Evolutionary conservation across 2,329 filamentous ascomycete species (phyloP).

Genomic region (Colletotrichum aenigma): DNA sequence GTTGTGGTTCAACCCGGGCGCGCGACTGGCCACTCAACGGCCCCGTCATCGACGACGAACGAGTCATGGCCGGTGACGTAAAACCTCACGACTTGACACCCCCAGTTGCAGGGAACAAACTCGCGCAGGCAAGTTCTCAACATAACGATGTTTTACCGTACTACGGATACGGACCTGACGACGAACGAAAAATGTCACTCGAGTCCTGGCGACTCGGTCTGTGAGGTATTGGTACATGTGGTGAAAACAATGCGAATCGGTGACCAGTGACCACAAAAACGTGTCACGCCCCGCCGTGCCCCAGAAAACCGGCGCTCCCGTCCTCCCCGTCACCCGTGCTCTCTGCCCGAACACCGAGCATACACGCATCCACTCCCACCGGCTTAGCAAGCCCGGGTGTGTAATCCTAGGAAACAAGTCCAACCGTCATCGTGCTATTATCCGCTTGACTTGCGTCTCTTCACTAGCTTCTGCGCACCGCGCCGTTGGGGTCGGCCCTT

Average conservation of each 20-base stretch:
- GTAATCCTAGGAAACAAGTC: background rate
- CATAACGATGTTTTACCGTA: background rate
- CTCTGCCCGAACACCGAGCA: background rate
- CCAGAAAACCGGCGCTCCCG: background rate
- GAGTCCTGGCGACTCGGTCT: background rate
- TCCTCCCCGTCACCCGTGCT: background rate
- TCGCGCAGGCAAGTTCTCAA: background rate
- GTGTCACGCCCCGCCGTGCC: background rate
- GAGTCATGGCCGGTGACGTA: constrained; percentile 18
- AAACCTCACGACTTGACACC: background rate
- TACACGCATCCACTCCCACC: background rate
- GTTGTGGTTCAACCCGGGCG: background rate
- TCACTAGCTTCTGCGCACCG: background rate
- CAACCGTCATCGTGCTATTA: background rate
- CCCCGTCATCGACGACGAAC: background rate
- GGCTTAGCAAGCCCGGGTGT: background rate
- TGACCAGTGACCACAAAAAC: background rate
- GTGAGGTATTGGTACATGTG: background rate
- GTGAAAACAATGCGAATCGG: background rate
- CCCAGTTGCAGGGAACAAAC: background rate
- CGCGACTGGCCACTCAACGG: background rate
- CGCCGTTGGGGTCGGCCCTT: background rate
- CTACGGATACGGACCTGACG: background rate
- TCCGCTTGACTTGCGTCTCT: background rate
- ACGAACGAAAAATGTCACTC: background rate